These are phyloP conservation scores for Lipomyces kockii DNA, from an alignment of 805 yeast genomes.

Conservation along the genomic window DNA sequence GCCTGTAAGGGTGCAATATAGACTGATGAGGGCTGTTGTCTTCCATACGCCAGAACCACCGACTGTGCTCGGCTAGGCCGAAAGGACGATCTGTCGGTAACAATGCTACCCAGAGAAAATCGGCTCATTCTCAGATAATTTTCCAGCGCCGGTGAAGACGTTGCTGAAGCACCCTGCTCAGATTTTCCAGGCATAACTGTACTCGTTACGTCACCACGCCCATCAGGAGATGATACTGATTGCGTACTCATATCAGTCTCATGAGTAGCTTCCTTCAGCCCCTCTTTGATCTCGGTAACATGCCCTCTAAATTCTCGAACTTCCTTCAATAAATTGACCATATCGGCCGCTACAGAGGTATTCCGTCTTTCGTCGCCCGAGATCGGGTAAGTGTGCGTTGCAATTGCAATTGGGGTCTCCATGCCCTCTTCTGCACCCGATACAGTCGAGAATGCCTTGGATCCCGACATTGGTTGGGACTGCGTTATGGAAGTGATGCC, in stretches of 20 bases:
- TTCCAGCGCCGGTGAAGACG: conserved; percentile 13
- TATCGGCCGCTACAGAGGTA: conserved; percentile 22
- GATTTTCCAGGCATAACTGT: not conserved
- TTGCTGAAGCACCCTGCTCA: not conserved
- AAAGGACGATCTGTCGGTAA: conserved; percentile 2
- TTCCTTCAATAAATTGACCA: conserved; percentile 28
- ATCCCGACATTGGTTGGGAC: no score
- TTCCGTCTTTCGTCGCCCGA: not conserved
- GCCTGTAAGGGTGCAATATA: conserved; percentile 21
- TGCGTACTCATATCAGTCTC: not conserved
- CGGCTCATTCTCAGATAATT: conserved; percentile 12
- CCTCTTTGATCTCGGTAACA: conserved; percentile 19
- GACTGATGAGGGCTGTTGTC: conserved; percentile 34
- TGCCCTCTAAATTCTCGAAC: conserved; percentile 32
- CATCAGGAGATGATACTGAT: not conserved
- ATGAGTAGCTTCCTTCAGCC: not conserved
- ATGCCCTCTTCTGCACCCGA: not conserved
- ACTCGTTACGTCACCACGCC: not conserved
- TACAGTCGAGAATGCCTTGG: not conserved
- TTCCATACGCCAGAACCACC: conserved; percentile 21
- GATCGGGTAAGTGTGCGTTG: not conserved
- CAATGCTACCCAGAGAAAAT: conserved; percentile 18
- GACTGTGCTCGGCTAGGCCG: conserved; percentile 7
- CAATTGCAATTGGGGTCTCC: not conserved
- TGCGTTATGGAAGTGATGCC: not conserved